Evolutionary conservation across 805 yeast species (phyloP).

Genomic region (Monosporozyma aerobia): DNA sequence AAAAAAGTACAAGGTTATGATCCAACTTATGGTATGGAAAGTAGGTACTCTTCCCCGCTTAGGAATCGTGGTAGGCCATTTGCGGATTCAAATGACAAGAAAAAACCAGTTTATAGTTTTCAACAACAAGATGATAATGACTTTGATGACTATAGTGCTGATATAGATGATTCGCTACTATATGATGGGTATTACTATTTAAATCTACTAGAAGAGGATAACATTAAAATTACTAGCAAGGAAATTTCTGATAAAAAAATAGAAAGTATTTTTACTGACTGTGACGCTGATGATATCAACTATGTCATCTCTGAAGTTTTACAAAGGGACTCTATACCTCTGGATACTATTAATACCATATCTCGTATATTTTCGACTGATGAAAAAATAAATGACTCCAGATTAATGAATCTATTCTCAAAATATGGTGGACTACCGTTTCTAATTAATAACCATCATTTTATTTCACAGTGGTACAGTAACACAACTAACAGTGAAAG

Average conservation of each 20-base stretch:
- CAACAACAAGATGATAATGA: background rate
- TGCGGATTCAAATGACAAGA: background rate
- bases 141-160: background rate
- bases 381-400: conserved; percentile 14
- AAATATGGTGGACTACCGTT: conserved; percentile 21
- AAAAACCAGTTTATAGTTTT: background rate
- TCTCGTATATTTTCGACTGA: conserved; percentile 17
- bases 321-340: background rate
- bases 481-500: background rate
- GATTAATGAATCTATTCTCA: conserved; percentile 14
- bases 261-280: conserved; percentile 5
- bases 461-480: conserved; percentile 2
- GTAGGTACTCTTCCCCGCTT: background rate
- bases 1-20: background rate
- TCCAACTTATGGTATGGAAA: background rate
- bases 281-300: conserved; percentile 4
- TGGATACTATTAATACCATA: background rate
- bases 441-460: conserved; percentile 5
- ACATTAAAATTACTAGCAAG: background rate
- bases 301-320: background rate
- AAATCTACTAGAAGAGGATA: background rate
- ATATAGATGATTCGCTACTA: conserved; percentile 4
- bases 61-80: background rate
- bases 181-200: conserved; percentile 6
- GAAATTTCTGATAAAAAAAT: background rate